phyloP scores from a whole-genome alignment of 2,329 filamentous ascomycete species.

The Alternaria brassicicola region DNA sequence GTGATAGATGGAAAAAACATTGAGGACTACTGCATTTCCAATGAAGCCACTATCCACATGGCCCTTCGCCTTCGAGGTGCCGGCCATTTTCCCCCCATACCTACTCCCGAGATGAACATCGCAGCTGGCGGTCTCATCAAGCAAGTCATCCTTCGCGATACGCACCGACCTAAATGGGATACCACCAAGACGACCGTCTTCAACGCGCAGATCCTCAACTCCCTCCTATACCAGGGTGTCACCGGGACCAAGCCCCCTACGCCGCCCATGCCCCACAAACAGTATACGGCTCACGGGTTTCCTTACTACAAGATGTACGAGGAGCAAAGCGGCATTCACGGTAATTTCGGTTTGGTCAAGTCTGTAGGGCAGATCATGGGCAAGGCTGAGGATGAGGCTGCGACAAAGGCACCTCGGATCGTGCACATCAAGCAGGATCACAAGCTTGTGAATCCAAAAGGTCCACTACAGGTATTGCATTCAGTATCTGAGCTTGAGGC shows the following conservation, averaged over 20 bases:
- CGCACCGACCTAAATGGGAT: conserved; percentile 12
- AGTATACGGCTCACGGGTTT: conserved; percentile 43
- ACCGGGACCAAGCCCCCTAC: conserved; percentile 46
- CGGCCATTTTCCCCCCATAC: background rate
- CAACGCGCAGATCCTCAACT: conserved; percentile 52
- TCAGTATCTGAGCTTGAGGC: conserved; percentile 24
- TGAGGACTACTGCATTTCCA: conserved; percentile 61
- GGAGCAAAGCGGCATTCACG: conserved; percentile 35
- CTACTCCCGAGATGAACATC: conserved; percentile 43
- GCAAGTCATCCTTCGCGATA: conserved; percentile 48
- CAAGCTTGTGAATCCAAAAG: conserved; percentile 19
- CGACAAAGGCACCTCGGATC: background rate
- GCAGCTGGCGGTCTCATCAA: conserved; percentile 52
- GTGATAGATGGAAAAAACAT: conserved; percentile 64
- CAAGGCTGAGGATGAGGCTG: background rate
- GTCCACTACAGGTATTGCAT: conserved; percentile 22
- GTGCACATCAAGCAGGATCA: background rate
- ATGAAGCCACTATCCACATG: conserved; percentile 71
- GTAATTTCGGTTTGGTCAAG: conserved; percentile 35
- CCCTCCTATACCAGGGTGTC: conserved; percentile 40
- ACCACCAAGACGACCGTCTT: conserved; percentile 36
- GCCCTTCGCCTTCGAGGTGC: conserved; percentile 70
- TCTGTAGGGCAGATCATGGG: conserved; percentile 35
- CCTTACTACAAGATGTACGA: conserved; percentile 49
- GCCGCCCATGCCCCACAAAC: conserved; percentile 44